These are phyloP conservation scores for Emergomyces orientalis DNA, from an alignment of 2,329 filamentous ascomycete genomes.

Conservation along the genomic window DNA sequence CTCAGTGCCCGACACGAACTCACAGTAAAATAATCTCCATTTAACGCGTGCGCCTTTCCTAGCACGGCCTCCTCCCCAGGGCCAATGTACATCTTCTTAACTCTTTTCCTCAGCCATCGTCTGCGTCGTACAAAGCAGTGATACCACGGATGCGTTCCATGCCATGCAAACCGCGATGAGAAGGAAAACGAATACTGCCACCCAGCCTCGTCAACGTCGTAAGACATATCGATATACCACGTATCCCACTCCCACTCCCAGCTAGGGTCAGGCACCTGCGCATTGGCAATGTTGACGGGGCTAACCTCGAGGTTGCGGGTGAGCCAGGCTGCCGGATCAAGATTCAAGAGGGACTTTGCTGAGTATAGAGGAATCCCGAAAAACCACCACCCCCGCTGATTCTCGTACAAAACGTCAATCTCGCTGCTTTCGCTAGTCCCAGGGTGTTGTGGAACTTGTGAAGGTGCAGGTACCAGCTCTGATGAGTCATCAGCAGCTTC, in stretches of 20 bases:
- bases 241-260: constrained; percentile 81
- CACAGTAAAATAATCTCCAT: constrained; percentile 71
- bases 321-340: constrained; percentile 83
- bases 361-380: constrained; percentile 90
- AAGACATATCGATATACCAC: constrained; percentile 69
- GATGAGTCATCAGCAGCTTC: background rate
- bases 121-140: constrained; percentile 88
- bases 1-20: constrained; percentile 37
- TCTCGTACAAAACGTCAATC: constrained; percentile 89
- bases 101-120: constrained; percentile 74
- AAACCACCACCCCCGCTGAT: constrained; percentile 81
- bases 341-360: constrained; percentile 67
- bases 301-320: constrained; percentile 52
- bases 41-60: constrained; percentile 41
- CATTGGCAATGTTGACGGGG: constrained; percentile 66
- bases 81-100: constrained; percentile 45
- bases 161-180: constrained; percentile 65
- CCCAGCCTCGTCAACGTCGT: constrained; percentile 75
- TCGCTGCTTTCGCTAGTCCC: constrained; percentile 31
- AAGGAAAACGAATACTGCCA: constrained; percentile 97
- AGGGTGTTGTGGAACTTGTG: constrained; percentile 1
- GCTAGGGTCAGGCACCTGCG: constrained; percentile 84
- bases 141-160: constrained; percentile 80
- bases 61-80: background rate
- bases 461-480: background rate